Percentiles rank a stretch among this genome's conserved stretches.
Conservation (phyloP, 306 rosid species). For the Sicyos edulis region DNA sequence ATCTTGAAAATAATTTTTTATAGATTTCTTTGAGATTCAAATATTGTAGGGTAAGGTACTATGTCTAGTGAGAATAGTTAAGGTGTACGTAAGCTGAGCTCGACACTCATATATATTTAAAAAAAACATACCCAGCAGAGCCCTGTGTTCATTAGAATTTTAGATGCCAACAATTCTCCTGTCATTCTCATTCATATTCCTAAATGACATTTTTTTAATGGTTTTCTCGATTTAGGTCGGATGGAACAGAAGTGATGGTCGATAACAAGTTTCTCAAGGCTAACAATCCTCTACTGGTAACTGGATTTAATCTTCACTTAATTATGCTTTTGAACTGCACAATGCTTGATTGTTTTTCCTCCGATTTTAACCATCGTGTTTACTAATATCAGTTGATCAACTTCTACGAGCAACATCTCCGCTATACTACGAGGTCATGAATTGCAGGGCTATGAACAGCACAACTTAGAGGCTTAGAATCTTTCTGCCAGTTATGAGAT, state of each 20-base stretch:
- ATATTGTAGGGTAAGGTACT: too few relatives aligned
- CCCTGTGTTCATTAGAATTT: neutral
- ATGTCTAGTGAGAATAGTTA: too few relatives aligned
- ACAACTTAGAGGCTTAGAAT: neutral
- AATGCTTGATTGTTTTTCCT: neutral
- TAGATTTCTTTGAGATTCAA: too few relatives aligned
- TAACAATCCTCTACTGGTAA: slow-evolving; percentile 73
- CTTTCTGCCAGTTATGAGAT: neutral
- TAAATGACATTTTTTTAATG: neutral
- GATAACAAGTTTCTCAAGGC: slow-evolving; percentile 84
- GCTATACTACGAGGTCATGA: slow-evolving; percentile 39
- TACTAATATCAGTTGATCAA: slow-evolving; percentile 52
- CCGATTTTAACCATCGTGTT: slow-evolving; percentile 15
- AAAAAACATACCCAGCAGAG: neutral
- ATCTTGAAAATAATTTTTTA: too few relatives aligned
- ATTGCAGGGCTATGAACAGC: slow-evolving; percentile 15
- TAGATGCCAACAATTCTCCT: too few relatives aligned
- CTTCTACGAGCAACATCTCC: slow-evolving; percentile 89
- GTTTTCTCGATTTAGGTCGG: slow-evolving; percentile 43
- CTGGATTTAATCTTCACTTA: neutral
- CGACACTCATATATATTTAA: too few relatives aligned
- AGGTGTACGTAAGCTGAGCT: too few relatives aligned
- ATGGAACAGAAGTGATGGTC: slow-evolving; percentile 79
- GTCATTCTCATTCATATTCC: too few relatives aligned
- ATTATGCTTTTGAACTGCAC: slow-evolving; percentile 3